These are phyloP conservation scores for Eimeria necatrix DNA, from an alignment of 169 alveolate species.

Conservation along the genomic window DNA sequence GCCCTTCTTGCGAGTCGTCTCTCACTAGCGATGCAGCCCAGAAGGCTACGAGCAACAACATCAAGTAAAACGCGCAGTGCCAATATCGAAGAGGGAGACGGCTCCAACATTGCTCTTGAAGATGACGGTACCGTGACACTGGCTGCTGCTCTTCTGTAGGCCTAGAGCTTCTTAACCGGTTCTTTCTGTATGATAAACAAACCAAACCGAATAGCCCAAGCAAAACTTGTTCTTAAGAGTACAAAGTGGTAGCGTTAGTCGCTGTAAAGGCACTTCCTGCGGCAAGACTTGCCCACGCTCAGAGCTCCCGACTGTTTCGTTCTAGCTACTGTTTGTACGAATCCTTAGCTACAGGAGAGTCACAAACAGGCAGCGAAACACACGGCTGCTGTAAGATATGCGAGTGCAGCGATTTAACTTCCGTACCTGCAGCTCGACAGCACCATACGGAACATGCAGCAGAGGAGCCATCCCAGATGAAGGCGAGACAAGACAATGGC, in stretches of 20 bases:
- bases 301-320: background rate
- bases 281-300: background rate
- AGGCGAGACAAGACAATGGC: conserved; percentile 38
- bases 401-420: too few relatives aligned
- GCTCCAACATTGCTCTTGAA: conserved; percentile 41
- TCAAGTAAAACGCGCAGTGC: conserved; percentile 60
- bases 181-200: background rate
- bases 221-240: background rate
- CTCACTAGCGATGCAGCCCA: conserved; percentile 70
- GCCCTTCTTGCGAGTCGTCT: conserved; percentile 64
- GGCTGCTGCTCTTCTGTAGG: background rate
- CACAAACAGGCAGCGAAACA: too few relatives aligned
- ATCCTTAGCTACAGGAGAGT: too few relatives aligned
- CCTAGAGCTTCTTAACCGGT: background rate
- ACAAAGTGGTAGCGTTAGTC: background rate
- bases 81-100: conserved; percentile 69
- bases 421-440: conserved; percentile 65
- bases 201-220: background rate
- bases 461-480: conserved; percentile 62
- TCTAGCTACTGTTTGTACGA: too few relatives aligned
- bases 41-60: conserved; percentile 57
- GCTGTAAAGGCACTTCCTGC: background rate
- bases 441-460: conserved; percentile 41
- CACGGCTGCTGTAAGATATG: too few relatives aligned
- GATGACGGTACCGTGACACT: background rate